phyloP scores from a whole-genome alignment of 2,329 filamentous ascomycete genomes.

The Claviceps lovelessii region DNA sequence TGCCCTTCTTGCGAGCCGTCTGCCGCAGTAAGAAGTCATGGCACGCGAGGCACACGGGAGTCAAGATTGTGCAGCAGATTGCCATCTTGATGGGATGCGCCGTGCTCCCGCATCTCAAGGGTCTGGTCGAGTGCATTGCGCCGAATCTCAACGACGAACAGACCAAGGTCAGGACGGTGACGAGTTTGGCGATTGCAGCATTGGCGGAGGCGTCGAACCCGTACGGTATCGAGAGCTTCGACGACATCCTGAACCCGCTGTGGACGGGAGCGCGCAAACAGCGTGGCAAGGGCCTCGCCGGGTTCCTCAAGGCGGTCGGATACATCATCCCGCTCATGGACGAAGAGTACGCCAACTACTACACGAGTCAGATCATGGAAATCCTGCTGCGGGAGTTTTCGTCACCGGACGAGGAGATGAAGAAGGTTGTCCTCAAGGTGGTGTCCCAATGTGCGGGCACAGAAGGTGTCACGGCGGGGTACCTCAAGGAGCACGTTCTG shows the following conservation, averaged over 20 bases:
- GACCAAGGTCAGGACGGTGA: conserved; percentile 93
- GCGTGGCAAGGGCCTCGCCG: conserved; percentile 86
- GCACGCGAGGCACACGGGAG: conserved; percentile 94
- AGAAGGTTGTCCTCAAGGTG: conserved; percentile 96
- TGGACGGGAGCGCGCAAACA: conserved; percentile 96
- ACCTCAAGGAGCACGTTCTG: conserved; percentile 88
- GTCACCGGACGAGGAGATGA: conserved; percentile 98
- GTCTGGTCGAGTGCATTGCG: conserved; percentile 88
- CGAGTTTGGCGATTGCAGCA: conserved; percentile 84
- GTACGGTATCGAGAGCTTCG: conserved; percentile 97
- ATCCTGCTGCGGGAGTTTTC: conserved; percentile 91
- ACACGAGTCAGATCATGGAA: conserved; percentile 97
- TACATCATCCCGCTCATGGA: conserved; percentile 99
- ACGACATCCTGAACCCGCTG: conserved; percentile 89
- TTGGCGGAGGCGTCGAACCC: conserved; percentile 92
- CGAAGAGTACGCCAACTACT: conserved; percentile 98
- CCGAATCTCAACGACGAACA: conserved; percentile 96
- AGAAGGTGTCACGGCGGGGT: conserved; percentile 85
- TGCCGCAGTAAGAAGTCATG: conserved; percentile 98
- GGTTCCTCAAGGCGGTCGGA: conserved; percentile 92
- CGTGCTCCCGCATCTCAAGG: conserved; percentile 86
- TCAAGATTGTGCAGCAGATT: conserved; percentile 98
- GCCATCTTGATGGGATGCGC: conserved; percentile 98
- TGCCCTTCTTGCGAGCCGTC: conserved; percentile 89
- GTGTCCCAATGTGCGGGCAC: conserved; percentile 91